Evolutionary conservation across 2,329 filamentous ascomycete genomes (phyloP), one percentile per base, ranked within the genome.

Genomic region (Pseudocercospora cruenta): DNA sequence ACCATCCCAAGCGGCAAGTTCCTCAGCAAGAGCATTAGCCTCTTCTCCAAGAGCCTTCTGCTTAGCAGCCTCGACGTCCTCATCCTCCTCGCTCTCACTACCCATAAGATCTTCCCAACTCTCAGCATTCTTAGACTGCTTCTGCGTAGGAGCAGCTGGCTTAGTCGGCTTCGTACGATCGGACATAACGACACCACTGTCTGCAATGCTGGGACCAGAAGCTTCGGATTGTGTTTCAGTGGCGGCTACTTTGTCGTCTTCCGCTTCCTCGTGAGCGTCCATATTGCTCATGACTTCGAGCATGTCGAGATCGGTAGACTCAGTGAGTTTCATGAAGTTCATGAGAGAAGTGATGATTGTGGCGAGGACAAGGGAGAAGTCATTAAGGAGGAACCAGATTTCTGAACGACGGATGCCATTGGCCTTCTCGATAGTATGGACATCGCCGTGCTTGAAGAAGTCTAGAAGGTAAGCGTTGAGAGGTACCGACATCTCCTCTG

Each of bases 381-480:
- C 76, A 67, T 92, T 91, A 1, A 93, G 81, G 1, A 85, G 74
- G 72, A 90, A 93, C 91, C 91, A 94, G 8, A 92, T 83, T 55
- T 93, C 89, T 4, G 86, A 85, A 1, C 81, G 79, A 53, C 86
- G 86, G 73, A 94, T 88, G 2, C 84, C 82, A 74, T 94, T 94
- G 31, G 88, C 89, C 0, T 77, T 79, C 12, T 86, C 85, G 2
- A 94, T 79, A 0, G 87, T 84, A 1, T 82, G 75, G 22, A 88
- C 76, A 72, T 90, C 86, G 3, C 90, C 91, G 71, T 94, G 88
- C 77, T 88, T 91, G 82, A 87, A 93, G 78, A 93, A 94, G 76
- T 94, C 90, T 66, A 90, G 87, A 0, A 94, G 79, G 73, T 91
- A 91, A 0, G 88, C 87, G 69, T 92, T 92, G 66, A 88, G 82